phyloP scores from a whole-genome alignment of 179 eudicot species.

The Nepenthes alata region DNA sequence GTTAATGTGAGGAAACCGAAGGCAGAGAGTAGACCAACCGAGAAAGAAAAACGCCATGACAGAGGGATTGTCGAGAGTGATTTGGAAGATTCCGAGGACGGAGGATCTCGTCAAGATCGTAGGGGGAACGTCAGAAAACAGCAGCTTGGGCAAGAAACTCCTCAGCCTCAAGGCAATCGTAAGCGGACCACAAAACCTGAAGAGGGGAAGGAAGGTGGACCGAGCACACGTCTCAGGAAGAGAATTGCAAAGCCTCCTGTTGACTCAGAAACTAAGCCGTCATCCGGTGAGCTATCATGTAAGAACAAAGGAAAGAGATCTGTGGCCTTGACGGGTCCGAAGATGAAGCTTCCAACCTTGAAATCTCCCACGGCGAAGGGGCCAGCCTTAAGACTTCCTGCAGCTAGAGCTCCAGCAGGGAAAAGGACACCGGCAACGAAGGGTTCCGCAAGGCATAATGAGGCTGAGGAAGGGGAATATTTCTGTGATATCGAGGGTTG shows the following conservation, averaged over 20 bases:
- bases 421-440: conserved; percentile 28
- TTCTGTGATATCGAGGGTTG: conserved; percentile 82
- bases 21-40: conserved; percentile 10
- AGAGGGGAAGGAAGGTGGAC: conserved; percentile 54
- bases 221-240: conserved; percentile 69
- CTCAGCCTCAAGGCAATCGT: conserved; percentile 8
- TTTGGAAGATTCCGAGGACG: conserved; percentile 23
- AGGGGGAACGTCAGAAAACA: conserved; percentile 24
- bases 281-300: conserved; percentile 24
- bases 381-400: background rate
- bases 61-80: conserved; percentile 15
- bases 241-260: conserved; percentile 32
- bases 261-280: conserved; percentile 25
- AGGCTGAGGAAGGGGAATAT: conserved; percentile 36
- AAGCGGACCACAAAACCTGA: conserved; percentile 18
- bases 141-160: conserved; percentile 12
- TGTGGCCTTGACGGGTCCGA: conserved; percentile 2
- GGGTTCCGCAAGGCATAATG: conserved; percentile 19
- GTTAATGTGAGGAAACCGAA: conserved; percentile 12
- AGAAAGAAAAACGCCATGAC: conserved; percentile 8
- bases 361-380: conserved; percentile 1
- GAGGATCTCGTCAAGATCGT: conserved; percentile 15
- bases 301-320: conserved; percentile 27
- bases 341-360: conserved; percentile 6
- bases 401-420: conserved; percentile 10